Percentiles rank a stretch among this genome's conserved stretches.
Conservation (phyloP, 2,329 filamentous ascomycete genomes). For the Hymenoscyphus occultus region DNA sequence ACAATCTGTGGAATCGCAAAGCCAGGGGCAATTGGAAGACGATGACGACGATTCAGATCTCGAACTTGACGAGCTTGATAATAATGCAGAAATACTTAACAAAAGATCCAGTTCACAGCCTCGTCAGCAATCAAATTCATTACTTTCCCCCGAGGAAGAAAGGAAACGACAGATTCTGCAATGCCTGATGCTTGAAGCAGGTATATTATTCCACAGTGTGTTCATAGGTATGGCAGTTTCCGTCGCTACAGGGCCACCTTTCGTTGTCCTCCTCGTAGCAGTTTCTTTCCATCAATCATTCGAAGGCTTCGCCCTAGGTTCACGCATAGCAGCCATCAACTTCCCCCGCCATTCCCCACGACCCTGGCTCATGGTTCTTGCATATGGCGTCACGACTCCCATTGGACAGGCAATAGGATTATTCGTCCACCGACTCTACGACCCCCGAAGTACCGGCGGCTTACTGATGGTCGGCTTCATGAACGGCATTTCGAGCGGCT, state of each 20-base stretch:
- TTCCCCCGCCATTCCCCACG: constrained; percentile 71
- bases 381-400: constrained; percentile 74
- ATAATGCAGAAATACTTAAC: constrained; percentile 36
- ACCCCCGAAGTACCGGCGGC: constrained; percentile 71
- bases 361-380: constrained; percentile 77
- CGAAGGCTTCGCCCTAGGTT: constrained; percentile 81
- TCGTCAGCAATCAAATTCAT: constrained; percentile 33
- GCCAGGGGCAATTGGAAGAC: constrained; percentile 35
- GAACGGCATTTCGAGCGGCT: constrained; percentile 78
- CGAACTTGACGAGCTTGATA: constrained; percentile 59
- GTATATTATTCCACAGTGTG: constrained; percentile 80
- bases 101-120: constrained; percentile 27
- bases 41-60: constrained; percentile 52
- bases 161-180: constrained; percentile 68
- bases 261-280: constrained; percentile 75
- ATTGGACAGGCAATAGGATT: constrained; percentile 81
- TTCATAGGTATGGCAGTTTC: constrained; percentile 87
- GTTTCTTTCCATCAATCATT: constrained; percentile 87
- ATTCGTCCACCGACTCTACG: constrained; percentile 73
- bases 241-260: constrained; percentile 74
- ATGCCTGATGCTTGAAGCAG: constrained; percentile 76
- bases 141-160: constrained; percentile 46
- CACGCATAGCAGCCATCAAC: constrained; percentile 77
- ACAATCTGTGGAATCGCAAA: constrained; percentile 28
- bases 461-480: constrained; percentile 82